Percentiles rank a stretch among this genome's conserved stretches.
phyloP scores from a whole-genome alignment of 1,284 basidiomycete species.

The Sporisorium graminicola region DNA sequence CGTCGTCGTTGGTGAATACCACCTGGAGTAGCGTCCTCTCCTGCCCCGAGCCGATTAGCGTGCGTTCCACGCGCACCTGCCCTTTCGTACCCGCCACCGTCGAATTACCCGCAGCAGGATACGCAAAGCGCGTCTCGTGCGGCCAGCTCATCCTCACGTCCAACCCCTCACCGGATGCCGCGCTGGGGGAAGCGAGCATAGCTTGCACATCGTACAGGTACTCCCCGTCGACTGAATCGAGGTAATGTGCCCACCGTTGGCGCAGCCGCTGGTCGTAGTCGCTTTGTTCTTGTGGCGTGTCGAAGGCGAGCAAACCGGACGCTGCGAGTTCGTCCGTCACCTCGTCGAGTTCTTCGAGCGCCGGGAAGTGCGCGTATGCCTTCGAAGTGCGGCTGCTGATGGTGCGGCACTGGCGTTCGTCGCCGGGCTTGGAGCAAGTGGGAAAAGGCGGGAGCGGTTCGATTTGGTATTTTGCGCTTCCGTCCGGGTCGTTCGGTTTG shows the following conservation, averaged over 20 bases:
- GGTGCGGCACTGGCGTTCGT: not conserved
- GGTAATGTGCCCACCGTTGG: conserved; percentile 25
- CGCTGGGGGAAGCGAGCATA: not conserved
- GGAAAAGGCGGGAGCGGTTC: conserved; percentile 26
- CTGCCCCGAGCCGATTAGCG: conserved; percentile 82
- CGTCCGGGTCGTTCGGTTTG: conserved; percentile 25
- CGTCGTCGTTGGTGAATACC: conserved; percentile 77
- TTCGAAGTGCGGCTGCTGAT: not conserved
- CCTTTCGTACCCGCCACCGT: not conserved
- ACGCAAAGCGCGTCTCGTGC: conserved; percentile 70
- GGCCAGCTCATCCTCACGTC: conserved; percentile 70
- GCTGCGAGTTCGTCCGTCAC: conserved; percentile 36
- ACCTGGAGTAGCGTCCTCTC: conserved; percentile 80
- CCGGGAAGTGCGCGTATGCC: conserved; percentile 15
- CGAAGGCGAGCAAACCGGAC: conserved; percentile 23
- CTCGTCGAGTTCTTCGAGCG: conserved; percentile 26
- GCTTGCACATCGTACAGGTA: conserved; percentile 26
- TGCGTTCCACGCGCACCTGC: conserved; percentile 77
- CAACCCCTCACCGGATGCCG: conserved; percentile 23
- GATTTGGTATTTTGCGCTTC: conserved; percentile 12
- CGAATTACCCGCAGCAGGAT: conserved; percentile 53
- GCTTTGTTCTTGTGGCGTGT: conserved; percentile 29
- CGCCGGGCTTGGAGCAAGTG: conserved; percentile 7
- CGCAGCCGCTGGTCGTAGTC: conserved; percentile 25
- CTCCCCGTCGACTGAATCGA: conserved; percentile 26